Percentiles rank a stretch among this genome's conserved stretches.
phyloP scores from a whole-genome alignment of 2,329 filamentous ascomycete species.

The Cladosporium phlei region DNA sequence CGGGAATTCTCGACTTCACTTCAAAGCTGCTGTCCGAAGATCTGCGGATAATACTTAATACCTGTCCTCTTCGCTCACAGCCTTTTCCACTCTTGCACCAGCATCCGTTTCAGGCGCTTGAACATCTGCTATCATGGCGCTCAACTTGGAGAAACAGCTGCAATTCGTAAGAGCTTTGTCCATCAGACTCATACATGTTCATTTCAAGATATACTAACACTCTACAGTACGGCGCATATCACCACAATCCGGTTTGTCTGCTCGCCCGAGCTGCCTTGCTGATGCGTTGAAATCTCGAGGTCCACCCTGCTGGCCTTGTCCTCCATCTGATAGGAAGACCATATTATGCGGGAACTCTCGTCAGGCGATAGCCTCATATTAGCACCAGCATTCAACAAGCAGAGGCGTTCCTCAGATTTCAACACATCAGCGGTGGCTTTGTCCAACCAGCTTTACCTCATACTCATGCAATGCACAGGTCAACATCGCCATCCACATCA shows the following conservation, averaged over 20 bases:
- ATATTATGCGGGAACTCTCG: neutral
- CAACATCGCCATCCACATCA: conserved; percentile 74
- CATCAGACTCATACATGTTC: conserved; percentile 13
- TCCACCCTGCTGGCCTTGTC: neutral
- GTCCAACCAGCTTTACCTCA: neutral
- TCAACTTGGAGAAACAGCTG: conserved; percentile 77
- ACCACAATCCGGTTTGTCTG: conserved; percentile 60
- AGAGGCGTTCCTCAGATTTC: conserved; percentile 4
- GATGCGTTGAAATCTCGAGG: conserved; percentile 3
- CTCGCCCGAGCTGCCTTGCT: conserved; percentile 7
- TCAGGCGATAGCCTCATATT: neutral
- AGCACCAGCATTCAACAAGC: conserved; percentile 1
- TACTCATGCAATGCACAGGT: conserved; percentile 41
- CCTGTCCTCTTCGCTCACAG: neutral
- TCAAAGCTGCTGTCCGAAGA: neutral
- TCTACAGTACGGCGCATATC: conserved; percentile 73
- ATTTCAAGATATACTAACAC: conserved; percentile 13
- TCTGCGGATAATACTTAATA: no score
- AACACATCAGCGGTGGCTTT: conserved; percentile 11
- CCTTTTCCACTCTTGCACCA: neutral
- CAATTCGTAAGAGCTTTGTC: conserved; percentile 61
- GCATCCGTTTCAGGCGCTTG: neutral
- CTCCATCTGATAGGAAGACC: neutral
- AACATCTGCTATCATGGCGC: conserved; percentile 40
- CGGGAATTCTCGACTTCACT: neutral